phyloP scores from a whole-genome alignment of 164 flowering plant genomes.

The Buxus sempervirens region DNA sequence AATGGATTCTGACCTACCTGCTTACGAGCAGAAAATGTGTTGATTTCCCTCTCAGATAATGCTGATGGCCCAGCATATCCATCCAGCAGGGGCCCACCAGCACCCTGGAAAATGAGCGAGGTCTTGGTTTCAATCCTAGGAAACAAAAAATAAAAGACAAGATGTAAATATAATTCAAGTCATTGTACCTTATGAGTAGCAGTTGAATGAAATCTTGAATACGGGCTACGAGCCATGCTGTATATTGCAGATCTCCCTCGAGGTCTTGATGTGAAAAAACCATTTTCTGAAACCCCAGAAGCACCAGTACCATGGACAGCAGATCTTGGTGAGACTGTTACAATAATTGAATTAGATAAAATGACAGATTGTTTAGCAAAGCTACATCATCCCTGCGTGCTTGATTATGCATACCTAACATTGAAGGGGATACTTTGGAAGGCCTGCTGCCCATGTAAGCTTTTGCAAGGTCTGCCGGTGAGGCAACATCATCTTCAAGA shows the following conservation, averaged over 20 bases:
- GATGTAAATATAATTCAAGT: background rate
- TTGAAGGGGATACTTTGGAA: slow-evolving; percentile 55
- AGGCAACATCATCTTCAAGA: slow-evolving; percentile 54
- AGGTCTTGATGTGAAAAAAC: slow-evolving; percentile 55
- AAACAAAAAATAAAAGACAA: background rate
- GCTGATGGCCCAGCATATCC: slow-evolving; percentile 36
- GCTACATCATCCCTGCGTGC: slow-evolving; percentile 33
- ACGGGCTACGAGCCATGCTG: slow-evolving; percentile 83
- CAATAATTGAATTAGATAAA: slow-evolving; percentile 31
- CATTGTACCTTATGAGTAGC: slow-evolving; percentile 42
- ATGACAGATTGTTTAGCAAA: slow-evolving; percentile 20
- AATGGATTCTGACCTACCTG: slow-evolving; percentile 28
- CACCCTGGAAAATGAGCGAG: slow-evolving; percentile 29
- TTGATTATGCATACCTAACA: slow-evolving; percentile 40
- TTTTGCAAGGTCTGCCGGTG: slow-evolving; percentile 89
- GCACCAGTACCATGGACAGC: slow-evolving; percentile 18
- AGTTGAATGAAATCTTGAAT: slow-evolving; percentile 44
- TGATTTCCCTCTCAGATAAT: slow-evolving; percentile 38
- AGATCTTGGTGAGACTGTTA: slow-evolving; percentile 37
- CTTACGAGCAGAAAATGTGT: slow-evolving; percentile 31
- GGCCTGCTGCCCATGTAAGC: slow-evolving; percentile 82
- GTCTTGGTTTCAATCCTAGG: background rate
- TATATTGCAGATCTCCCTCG: slow-evolving; percentile 87
- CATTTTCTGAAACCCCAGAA: slow-evolving; percentile 39
- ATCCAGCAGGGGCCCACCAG: slow-evolving; percentile 22